Conservation (phyloP, 306 rosid species). For the Morella rubra region DNA sequence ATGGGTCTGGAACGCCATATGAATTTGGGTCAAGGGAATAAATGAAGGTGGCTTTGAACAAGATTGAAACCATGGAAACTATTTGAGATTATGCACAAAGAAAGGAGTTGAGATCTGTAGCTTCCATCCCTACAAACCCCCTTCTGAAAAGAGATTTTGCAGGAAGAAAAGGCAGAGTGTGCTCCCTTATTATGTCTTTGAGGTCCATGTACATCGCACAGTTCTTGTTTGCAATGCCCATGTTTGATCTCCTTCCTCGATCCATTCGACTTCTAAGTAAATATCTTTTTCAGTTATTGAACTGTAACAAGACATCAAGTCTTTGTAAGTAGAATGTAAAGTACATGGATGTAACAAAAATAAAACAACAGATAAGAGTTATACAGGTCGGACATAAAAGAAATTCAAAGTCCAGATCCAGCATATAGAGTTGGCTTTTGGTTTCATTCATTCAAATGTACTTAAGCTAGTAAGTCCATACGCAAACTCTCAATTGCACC, state of each 20-base stretch:
- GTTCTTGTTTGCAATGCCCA: slow-evolving; percentile 18
- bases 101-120: slow-evolving; percentile 31
- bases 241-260: slow-evolving; percentile 17
- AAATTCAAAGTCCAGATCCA: background rate
- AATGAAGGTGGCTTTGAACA: slow-evolving; percentile 11
- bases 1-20: slow-evolving; percentile 38
- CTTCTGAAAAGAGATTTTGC: slow-evolving; percentile 40
- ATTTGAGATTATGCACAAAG: slow-evolving; percentile 44
- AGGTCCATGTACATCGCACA: slow-evolving; percentile 30
- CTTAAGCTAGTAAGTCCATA: background rate
- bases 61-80: slow-evolving; percentile 16
- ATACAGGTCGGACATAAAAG: background rate
- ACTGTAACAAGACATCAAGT: slow-evolving; percentile 10
- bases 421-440: background rate
- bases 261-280: slow-evolving; percentile 19
- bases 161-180: slow-evolving; percentile 41
- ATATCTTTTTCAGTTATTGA: background rate
- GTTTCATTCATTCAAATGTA: background rate
- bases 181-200: slow-evolving; percentile 31
- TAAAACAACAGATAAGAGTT: background rate
- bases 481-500: background rate
- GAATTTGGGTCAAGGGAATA: slow-evolving; percentile 31
- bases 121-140: slow-evolving; percentile 43
- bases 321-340: background rate
- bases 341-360: no score